Base-by-base conservation (phyloP, 108 stramenopile species). In the Aurantiochytrium sp. region DNA sequence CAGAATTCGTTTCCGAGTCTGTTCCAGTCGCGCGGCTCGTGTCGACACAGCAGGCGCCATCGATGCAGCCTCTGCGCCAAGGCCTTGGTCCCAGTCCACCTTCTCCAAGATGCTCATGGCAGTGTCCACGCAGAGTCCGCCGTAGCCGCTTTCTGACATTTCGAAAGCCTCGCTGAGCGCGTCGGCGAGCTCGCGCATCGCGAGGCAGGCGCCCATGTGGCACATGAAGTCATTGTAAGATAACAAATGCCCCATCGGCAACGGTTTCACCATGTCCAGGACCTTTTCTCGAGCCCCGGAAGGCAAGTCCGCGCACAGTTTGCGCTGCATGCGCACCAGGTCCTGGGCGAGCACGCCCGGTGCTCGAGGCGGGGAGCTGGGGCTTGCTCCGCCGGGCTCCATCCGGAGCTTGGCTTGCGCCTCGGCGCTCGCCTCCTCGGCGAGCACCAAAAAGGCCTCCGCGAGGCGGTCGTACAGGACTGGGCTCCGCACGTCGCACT, bases 171-270 rank as follows among this genome's bases (percentile, higher is more conserved):
- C 73, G 21, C 45, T 15, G 32, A 48, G 42, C 6, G 27, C 45
- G 15, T 30, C 27, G 10, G 10, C 73, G 12, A 81, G 39, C 30
- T 81, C 73, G 12, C 73, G 73, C 39, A 81, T 17, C 12, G 73
- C 73, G 12, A 81, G 42, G 73, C 73, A 41, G 8, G 73, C 42
- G 8, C 45, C 45, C 6, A 81, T 41, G 45, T 41, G 42, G 45
- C 73, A 81, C 73, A 81, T 81, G 24, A 81, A 81, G 45, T 81
- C 73, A 81, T 81, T 81, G 30, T 48, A 81, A 3, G 73, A 81
- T 6, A 81, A 12, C n/a, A 81, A 12, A 41, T 81, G 24, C 6
- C 45, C 73, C 15, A 81, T 12, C 6, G 73, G 17, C 39, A 41
- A 12, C 8, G 59, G 59, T n/a, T 12, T 6, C 45, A 42, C 42